phyloP scores from a whole-genome alignment of 2,329 filamentous ascomycete species.

The Penicillium sp. region DNA sequence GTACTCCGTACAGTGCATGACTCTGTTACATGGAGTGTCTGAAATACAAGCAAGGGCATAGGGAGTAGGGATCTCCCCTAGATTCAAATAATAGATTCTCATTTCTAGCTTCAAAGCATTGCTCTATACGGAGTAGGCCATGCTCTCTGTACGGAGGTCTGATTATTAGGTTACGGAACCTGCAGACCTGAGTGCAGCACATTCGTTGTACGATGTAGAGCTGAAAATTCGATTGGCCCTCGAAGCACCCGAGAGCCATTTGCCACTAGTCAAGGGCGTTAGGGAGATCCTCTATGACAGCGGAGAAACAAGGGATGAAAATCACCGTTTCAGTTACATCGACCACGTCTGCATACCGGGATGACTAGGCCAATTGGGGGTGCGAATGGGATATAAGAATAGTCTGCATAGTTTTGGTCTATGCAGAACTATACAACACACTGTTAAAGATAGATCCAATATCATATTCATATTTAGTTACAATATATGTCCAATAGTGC shows the following conservation, averaged over 20 bases:
- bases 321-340: constrained; percentile 25
- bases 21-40: constrained; percentile 5
- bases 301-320: constrained; percentile 19
- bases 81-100: neutral
- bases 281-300: constrained; percentile 3
- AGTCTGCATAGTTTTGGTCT: neutral
- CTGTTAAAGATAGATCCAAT: neutral
- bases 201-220: neutral
- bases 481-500: neutral
- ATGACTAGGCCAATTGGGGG: neutral
- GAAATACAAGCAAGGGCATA: constrained; percentile 8
- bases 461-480: neutral
- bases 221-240: neutral
- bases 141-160: neutral
- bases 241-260: constrained; percentile 2
- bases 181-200: neutral
- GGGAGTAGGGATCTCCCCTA: constrained; percentile 4
- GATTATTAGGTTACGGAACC: neutral
- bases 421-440: neutral
- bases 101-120: neutral
- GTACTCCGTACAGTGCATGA: constrained; percentile 6
- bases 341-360: constrained; percentile 14
- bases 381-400: neutral
- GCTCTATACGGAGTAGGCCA: neutral
- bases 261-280: constrained; percentile 1